Conservation (phyloP, 2,329 filamentous ascomycete species). For the Ceratocystis alfenasii region DNA sequence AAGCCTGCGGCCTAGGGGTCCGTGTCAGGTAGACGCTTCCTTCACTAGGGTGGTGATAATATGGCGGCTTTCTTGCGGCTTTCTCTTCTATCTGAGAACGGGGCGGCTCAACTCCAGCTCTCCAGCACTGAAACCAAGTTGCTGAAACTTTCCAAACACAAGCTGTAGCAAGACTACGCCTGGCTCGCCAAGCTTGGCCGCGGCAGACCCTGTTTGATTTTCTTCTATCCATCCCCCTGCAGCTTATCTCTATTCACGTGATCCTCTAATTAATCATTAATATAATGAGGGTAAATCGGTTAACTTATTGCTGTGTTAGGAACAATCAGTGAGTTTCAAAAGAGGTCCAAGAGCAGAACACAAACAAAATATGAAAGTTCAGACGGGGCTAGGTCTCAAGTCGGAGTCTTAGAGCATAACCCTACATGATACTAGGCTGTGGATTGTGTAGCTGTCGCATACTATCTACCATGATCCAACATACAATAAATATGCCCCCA, state of each 20-base stretch:
- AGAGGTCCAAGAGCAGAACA: no score
- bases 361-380: not conserved
- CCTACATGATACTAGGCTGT: no score
- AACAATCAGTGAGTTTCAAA: not conserved
- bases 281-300: no score
- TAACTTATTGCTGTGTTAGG: not conserved
- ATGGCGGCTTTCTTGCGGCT: not conserved
- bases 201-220: not conserved
- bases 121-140: not conserved
- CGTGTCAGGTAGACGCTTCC: not conserved
- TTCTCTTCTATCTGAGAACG: no score
- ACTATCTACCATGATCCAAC: no score
- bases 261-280: not conserved
- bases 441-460: no score
- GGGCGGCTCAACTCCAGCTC: not conserved
- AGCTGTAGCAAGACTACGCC: not conserved
- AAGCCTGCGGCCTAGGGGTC: not conserved
- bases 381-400: not conserved
- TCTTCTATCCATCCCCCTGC: not conserved
- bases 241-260: not conserved
- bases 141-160: slow-evolving; percentile 1
- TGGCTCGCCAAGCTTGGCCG: not conserved
- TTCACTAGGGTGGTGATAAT: not conserved
- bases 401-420: no score
- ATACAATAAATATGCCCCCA: no score